Percentiles rank a stretch among this genome's conserved stretches.
Conservation (phyloP, 148 eudicot species). For the Polygonum aviculare region DNA sequence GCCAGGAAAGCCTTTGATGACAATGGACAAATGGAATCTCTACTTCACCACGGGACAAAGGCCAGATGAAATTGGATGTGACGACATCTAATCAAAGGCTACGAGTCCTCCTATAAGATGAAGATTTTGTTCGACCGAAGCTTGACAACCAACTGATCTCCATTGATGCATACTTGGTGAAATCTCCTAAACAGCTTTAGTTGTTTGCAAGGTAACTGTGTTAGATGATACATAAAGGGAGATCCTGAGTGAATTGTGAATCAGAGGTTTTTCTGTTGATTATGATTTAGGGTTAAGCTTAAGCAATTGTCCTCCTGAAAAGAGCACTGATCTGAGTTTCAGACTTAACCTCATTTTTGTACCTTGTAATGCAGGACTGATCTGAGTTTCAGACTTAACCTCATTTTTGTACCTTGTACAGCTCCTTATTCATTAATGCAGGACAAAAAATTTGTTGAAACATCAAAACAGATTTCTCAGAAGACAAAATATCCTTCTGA, state of each 20-base stretch:
- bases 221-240: neutral
- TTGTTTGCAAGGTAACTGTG: neutral
- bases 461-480: neutral
- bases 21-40: constrained; percentile 48
- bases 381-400: neutral
- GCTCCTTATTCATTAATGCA: neutral
- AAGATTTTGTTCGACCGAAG: neutral
- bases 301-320: neutral
- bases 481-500: neutral
- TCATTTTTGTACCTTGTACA: constrained; percentile 2
- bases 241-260: neutral
- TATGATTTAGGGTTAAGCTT: neutral
- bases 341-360: neutral
- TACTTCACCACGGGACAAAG: constrained; percentile 20
- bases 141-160: neutral
- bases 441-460: neutral
- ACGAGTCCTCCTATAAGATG: neutral
- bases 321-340: neutral
- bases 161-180: neutral
- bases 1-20: constrained; percentile 23
- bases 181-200: neutral
- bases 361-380: neutral
- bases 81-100: neutral
- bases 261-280: neutral
- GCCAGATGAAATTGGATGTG: neutral